These are phyloP conservation scores for Periconia digitata DNA, from an alignment of 2,329 filamentous ascomycete species.

Conservation along the genomic window DNA sequence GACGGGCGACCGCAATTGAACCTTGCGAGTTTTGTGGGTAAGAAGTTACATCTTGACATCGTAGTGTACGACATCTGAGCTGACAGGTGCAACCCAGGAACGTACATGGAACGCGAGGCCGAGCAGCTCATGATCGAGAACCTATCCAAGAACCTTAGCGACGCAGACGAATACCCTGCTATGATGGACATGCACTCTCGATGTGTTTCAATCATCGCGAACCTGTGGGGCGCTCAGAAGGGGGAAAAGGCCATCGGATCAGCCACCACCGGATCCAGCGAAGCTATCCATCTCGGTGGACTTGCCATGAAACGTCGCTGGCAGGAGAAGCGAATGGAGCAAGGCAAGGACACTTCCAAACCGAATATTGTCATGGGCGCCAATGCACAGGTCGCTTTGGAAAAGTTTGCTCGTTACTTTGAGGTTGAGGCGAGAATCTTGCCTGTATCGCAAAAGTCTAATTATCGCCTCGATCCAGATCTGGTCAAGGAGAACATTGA, in stretches of 20 bases:
- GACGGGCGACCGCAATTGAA: constrained; percentile 64
- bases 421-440: constrained; percentile 69
- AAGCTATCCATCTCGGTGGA: constrained; percentile 70
- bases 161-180: constrained; percentile 56
- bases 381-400: constrained; percentile 71
- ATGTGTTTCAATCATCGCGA: constrained; percentile 64
- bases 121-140: constrained; percentile 68
- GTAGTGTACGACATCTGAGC: background rate
- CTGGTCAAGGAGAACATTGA: constrained; percentile 68
- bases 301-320: constrained; percentile 75
- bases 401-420: constrained; percentile 75
- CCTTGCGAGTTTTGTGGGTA: constrained; percentile 64
- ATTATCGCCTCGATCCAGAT: constrained; percentile 64
- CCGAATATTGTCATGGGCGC: constrained; percentile 76
- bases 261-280: constrained; percentile 70
- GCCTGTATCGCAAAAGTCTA: constrained; percentile 62
- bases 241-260: constrained; percentile 67
- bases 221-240: constrained; percentile 65
- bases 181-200: constrained; percentile 62
- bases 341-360: constrained; percentile 63
- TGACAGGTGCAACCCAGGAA: constrained; percentile 43
- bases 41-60: background rate
- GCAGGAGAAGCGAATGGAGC: constrained; percentile 63
- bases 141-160: constrained; percentile 70
- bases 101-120: constrained; percentile 70